These are phyloP conservation scores for Stromatinia cepivora DNA, from an alignment of 2,329 filamentous ascomycete genomes.

Conservation along the genomic window DNA sequence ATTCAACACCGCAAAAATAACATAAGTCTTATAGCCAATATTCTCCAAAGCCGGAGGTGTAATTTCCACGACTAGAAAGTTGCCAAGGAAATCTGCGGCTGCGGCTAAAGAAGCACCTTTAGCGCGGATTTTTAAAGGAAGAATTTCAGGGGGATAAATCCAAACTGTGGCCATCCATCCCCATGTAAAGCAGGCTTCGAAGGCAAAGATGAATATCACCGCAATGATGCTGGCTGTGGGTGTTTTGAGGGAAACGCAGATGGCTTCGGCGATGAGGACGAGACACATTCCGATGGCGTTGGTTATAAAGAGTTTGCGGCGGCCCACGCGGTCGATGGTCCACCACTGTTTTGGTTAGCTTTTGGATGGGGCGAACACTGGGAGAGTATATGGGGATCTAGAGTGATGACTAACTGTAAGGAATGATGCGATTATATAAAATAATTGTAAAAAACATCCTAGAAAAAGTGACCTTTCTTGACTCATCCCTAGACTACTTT, in stretches of 20 bases:
- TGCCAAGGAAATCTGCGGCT: not conserved
- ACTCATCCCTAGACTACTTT: not conserved
- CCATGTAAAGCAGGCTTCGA: not conserved
- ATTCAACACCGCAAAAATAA: not conserved
- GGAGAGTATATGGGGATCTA: too few species aligned
- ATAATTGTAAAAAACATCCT: not conserved
- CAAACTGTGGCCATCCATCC: not conserved
- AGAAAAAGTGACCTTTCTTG: not conserved
- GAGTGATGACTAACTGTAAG: not conserved
- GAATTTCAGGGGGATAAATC: not conserved
- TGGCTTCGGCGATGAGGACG: not conserved
- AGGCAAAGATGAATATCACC: not conserved
- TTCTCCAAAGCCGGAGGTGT: not conserved
- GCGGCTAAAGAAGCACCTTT: not conserved
- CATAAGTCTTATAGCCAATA: not conserved
- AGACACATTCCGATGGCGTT: not conserved
- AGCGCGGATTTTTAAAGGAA: not conserved
- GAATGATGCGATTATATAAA: not conserved
- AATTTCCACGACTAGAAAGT: not conserved
- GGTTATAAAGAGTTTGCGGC: not conserved
- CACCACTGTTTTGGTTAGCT: slow-evolving; percentile 40
- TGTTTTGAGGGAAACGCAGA: not conserved
- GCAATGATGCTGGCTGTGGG: not conserved
- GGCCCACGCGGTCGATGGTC: slow-evolving; percentile 20
- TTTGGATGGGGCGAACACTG: slow-evolving; percentile 36